Percentiles rank a stretch among this genome's conserved stretches.
Evolutionary conservation across 208 protist genomes (phyloP).

Genomic region (Leishmania gerbilli): DNA sequence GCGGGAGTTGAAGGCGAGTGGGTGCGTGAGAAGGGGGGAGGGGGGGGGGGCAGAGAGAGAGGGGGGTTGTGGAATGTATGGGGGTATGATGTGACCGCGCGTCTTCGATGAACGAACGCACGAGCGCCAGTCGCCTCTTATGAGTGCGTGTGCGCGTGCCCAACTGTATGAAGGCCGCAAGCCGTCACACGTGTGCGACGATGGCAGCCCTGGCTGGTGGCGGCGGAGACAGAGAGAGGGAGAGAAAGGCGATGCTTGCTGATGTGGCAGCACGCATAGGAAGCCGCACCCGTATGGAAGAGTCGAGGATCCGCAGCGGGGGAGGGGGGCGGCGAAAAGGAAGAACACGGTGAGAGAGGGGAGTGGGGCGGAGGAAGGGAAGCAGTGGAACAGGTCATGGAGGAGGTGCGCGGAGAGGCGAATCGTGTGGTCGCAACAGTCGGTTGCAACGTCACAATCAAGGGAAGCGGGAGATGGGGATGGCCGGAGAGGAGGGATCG

Average conservation of each 20-base stretch:
- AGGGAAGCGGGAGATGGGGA: background rate
- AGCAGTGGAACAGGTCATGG: background rate
- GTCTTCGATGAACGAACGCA: background rate
- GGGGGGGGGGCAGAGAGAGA: background rate
- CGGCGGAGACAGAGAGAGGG: background rate
- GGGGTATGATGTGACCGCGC: background rate
- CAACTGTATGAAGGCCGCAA: background rate
- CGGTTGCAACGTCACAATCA: background rate
- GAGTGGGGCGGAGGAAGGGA: background rate
- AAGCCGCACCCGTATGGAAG: background rate
- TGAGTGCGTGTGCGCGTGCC: background rate
- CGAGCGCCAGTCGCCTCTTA: background rate
- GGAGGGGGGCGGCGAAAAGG: background rate
- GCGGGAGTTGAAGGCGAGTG: background rate
- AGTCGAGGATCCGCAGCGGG: background rate
- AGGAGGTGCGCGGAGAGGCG: background rate
- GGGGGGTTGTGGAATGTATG: background rate
- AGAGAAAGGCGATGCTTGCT: background rate
- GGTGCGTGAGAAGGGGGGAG: background rate
- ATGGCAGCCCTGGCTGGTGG: background rate
- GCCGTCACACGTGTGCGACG: background rate
- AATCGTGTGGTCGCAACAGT: background rate
- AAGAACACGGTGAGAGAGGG: background rate
- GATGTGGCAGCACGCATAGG: background rate
- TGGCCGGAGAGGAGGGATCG: background rate